These are phyloP conservation scores for Metarhizium anisopliae DNA, from an alignment of 2,329 filamentous ascomycete species.

Conservation along the genomic window DNA sequence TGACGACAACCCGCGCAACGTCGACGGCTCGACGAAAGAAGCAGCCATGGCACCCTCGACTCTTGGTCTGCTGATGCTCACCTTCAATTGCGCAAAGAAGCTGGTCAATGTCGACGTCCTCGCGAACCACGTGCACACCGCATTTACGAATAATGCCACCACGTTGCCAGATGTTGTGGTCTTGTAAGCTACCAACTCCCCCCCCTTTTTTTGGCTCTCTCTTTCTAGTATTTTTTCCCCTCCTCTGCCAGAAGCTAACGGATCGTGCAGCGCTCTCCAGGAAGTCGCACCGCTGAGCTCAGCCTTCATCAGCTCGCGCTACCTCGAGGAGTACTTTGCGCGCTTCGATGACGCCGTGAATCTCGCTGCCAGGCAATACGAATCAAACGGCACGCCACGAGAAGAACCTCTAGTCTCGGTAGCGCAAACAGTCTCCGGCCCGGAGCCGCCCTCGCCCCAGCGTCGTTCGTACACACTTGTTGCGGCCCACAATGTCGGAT, in stretches of 20 bases:
- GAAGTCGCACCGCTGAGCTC: slow-evolving; percentile 80
- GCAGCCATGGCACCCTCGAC: slow-evolving; percentile 30
- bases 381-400: slow-evolving; percentile 10
- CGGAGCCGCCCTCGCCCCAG: slow-evolving; percentile 12
- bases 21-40: neutral
- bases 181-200: slow-evolving; percentile 30
- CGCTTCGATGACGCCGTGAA: slow-evolving; percentile 64
- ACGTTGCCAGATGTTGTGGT: slow-evolving; percentile 46
- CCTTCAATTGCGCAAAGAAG: slow-evolving; percentile 79
- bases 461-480: slow-evolving; percentile 57
- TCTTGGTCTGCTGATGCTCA: slow-evolving; percentile 68
- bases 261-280: slow-evolving; percentile 59
- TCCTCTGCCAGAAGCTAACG: neutral
- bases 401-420: slow-evolving; percentile 8
- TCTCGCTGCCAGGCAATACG: slow-evolving; percentile 46
- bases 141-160: slow-evolving; percentile 41
- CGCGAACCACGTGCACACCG: slow-evolving; percentile 57
- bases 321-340: slow-evolving; percentile 66
- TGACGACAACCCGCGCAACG: slow-evolving; percentile 2
- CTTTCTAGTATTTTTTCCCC: neutral
- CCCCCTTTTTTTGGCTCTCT: neutral
- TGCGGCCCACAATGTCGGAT: slow-evolving; percentile 66
- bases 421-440: slow-evolving; percentile 3
- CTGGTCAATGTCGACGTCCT: slow-evolving; percentile 63
- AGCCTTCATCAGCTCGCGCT: slow-evolving; percentile 77